These are phyloP conservation scores for Naganishia randhawae DNA, from an alignment of 768 basidiomycete genomes.

Conservation along the genomic window DNA sequence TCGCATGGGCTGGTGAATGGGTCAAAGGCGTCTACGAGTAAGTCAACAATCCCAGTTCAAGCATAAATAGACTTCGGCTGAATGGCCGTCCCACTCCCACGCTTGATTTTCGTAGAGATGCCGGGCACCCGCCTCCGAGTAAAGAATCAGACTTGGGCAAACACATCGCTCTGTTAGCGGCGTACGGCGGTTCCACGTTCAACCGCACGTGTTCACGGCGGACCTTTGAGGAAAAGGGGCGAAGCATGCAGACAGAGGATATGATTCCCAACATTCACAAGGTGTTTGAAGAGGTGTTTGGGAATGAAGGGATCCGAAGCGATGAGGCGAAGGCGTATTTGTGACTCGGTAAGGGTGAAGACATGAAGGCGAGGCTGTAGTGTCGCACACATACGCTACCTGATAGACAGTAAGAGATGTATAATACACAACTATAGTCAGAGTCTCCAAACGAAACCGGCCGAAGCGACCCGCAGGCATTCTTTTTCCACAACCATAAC, in stretches of 20 bases:
- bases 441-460: background rate
- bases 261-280: slow-evolving; percentile 61
- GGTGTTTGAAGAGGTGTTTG: slow-evolving; percentile 72
- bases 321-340: slow-evolving; percentile 27
- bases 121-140: slow-evolving; percentile 45
- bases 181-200: slow-evolving; percentile 79
- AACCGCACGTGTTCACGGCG: slow-evolving; percentile 76
- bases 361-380: slow-evolving; percentile 11
- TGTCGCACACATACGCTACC: background rate
- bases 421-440: background rate
- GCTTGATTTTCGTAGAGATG: slow-evolving; percentile 33
- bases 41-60: slow-evolving; percentile 34
- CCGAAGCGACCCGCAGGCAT: no score
- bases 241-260: slow-evolving; percentile 78
- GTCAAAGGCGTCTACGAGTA: slow-evolving; percentile 79
- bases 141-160: slow-evolving; percentile 43
- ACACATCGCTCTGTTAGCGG: slow-evolving; percentile 73
- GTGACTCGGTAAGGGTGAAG: background rate
- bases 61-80: background rate
- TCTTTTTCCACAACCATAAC: background rate
- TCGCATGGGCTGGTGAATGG: slow-evolving; percentile 94
- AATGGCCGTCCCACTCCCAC: background rate
- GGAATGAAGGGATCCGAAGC: slow-evolving; percentile 36
- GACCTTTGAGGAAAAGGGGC: slow-evolving; percentile 71
- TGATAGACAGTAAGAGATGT: background rate